Evolutionary conservation across 441 rosid species (phyloP), one percentile per base, ranked within the genome.

Genomic region (Pelargonium myrrhifolium): DNA sequence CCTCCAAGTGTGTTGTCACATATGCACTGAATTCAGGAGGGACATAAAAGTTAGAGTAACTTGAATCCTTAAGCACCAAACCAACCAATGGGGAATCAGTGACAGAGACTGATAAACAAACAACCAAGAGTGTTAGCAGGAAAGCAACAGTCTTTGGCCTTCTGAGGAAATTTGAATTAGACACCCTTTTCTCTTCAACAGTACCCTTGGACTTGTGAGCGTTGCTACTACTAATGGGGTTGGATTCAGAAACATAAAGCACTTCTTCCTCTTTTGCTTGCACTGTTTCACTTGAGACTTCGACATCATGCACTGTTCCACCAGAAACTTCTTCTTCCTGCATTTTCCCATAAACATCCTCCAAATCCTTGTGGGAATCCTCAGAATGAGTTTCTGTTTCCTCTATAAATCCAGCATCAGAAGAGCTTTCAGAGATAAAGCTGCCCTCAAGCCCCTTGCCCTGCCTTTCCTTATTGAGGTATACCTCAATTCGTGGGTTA

Each of bases 71-170:
- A n/a, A 74, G 47, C 63, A 71, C 66, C 61, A 73, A 55, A 59
- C 24, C 95, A 35, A 93, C 87, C 95, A 91, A 85, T 9, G 99
- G 96, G 77, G 91, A 91, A 74, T 90, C 98, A 60, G 96, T 91
- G 71, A 93, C 85, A 72, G 84, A 74, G 51, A 81, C 15, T 64
- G 80, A 81, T 26, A 83, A 58, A 66, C 76, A 73, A 37, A 76
- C 84, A 64, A 83, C 28, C 9, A 74, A 75, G 68, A 86, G 65
- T 24, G 73, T 56, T 26, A 84, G 71, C 70, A 85, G 59, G 71
- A 87, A 77, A 69, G 77, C 79, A 68, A 73, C 24, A 65, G 82
- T 72, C 83, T 78, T 93, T 17, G 70, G 74, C 76, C 75, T 72
- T 43, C 75, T 75, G 62, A 80, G 70, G 76, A 80, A 76, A 40